Evolutionary conservation across 768 basidiomycete species (phyloP).

Genomic region (Mycena alexandri): DNA sequence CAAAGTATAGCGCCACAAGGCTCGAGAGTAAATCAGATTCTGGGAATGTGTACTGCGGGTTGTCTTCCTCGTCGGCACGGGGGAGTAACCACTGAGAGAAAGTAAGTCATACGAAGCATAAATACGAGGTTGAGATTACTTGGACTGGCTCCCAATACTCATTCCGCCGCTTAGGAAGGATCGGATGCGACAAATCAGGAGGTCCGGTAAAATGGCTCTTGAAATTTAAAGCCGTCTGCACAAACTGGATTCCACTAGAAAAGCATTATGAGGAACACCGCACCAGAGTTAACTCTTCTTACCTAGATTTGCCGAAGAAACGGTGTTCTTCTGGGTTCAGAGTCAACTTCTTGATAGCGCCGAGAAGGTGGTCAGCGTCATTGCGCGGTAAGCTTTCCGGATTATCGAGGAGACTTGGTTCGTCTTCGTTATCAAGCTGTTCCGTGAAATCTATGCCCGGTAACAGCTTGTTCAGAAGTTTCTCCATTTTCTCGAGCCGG

Average conservation of each 20-base stretch:
- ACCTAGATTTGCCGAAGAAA: conserved; percentile 63
- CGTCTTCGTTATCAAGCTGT: conserved; percentile 61
- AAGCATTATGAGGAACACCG: not conserved
- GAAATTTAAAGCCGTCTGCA: conserved; percentile 70
- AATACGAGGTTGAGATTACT: conserved; percentile 45
- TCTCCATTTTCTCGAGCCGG: conserved; percentile 63
- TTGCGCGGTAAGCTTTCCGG: conserved; percentile 52
- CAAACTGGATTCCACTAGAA: conserved; percentile 60
- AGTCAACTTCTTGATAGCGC: conserved; percentile 50
- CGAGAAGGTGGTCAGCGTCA: conserved; percentile 48
- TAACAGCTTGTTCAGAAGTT: conserved; percentile 64
- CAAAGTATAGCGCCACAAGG: conserved; percentile 68
- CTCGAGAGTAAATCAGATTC: conserved; percentile 62
- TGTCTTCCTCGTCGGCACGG: conserved; percentile 39
- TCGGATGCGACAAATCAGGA: conserved; percentile 21
- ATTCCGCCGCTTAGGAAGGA: conserved; percentile 51
- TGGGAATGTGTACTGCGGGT: conserved; percentile 59
- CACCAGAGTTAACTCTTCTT: not conserved
- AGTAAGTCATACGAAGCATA: not conserved
- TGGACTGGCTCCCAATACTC: conserved; percentile 65
- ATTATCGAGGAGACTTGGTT: conserved; percentile 43
- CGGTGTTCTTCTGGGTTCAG: conserved; percentile 56
- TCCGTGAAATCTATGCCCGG: conserved; percentile 75
- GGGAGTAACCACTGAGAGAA: conserved; percentile 31
- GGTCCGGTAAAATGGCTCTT: conserved; percentile 47